phyloP scores from a whole-genome alignment of 768 basidiomycete genomes.

The Goffeauzyma gilvescens region DNA sequence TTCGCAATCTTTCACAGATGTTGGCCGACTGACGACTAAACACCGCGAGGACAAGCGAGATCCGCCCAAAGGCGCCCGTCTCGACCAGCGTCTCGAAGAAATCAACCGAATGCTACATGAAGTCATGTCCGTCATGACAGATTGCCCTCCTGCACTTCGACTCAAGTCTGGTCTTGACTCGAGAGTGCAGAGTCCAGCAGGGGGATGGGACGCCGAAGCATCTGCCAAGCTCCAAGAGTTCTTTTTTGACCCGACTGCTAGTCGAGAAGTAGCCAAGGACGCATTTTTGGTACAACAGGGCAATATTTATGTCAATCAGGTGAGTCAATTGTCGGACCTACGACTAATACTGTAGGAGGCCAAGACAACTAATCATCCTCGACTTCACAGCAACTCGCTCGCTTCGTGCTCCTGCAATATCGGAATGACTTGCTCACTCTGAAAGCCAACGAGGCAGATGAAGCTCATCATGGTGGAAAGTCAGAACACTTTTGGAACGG shows the following conservation, averaged over 20 bases:
- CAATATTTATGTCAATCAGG: conserved; percentile 82
- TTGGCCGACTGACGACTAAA: conserved; percentile 18
- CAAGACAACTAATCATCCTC: conserved; percentile 1
- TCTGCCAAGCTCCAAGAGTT: conserved; percentile 50
- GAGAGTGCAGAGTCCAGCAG: conserved; percentile 20
- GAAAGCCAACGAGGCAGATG: conserved; percentile 46
- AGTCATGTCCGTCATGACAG: conserved; percentile 52
- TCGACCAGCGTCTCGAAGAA: conserved; percentile 44
- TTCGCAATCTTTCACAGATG: conserved; percentile 12
- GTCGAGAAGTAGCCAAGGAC: conserved; percentile 64
- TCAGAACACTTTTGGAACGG: no score
- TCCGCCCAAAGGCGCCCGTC: conserved; percentile 17
- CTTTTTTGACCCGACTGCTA: conserved; percentile 78
- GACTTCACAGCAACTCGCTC: conserved; percentile 57
- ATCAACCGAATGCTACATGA: conserved; percentile 60
- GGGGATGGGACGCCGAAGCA: conserved; percentile 48
- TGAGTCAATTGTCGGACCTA: conserved; percentile 31
- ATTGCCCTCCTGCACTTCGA: conserved; percentile 56
- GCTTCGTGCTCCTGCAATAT: conserved; percentile 81
- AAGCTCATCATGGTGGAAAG: no score
- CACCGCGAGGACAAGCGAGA: conserved; percentile 17
- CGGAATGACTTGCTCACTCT: conserved; percentile 59
- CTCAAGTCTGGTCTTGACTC: conserved; percentile 37
- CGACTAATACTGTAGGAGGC: no score
- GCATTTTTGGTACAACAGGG: conserved; percentile 82